A percentile compares a stretch with the other conserved stretches of the same genome.
These are phyloP conservation scores for Fistulifera pelliculosa DNA, from an alignment of 108 stramenopile species.

Conservation along the genomic window DNA sequence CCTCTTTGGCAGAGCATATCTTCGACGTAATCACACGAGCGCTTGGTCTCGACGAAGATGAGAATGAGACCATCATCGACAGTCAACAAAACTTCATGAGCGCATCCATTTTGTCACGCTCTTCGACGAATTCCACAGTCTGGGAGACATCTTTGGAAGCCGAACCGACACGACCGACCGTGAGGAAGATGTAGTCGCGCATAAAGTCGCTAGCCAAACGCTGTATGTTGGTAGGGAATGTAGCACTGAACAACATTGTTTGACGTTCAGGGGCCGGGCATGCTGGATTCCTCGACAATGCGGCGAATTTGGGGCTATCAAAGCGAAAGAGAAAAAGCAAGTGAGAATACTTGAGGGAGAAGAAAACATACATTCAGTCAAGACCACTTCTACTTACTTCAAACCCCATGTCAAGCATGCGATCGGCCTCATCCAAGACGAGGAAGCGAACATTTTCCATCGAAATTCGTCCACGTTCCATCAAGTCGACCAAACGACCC, in stretches of 20 bases:
- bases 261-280: constrained; percentile 78
- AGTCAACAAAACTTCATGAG: constrained; percentile 82
- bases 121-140: constrained; percentile 88
- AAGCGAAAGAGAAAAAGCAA: background rate
- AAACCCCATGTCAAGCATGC: constrained; percentile 99
- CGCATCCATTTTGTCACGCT: constrained; percentile 77
- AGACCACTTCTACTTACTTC: background rate
- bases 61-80: constrained; percentile 85
- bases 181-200: constrained; percentile 90
- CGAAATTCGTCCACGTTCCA: constrained; percentile 83
- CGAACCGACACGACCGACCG: constrained; percentile 94
- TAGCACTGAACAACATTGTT: constrained; percentile 97
- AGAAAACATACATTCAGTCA: too few species aligned
- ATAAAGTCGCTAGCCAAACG: constrained; percentile 92
- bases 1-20: constrained; percentile 76
- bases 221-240: constrained; percentile 91
- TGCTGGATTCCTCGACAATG: constrained; percentile 70
- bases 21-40: constrained; percentile 91
- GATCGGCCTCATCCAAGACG: constrained; percentile 98
- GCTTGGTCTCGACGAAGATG: constrained; percentile 97
- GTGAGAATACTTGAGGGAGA: background rate
- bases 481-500: constrained; percentile 93
- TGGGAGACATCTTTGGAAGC: constrained; percentile 89
- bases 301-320: constrained; percentile 76
- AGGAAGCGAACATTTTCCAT: constrained; percentile 81